Evolutionary conservation across 441 rosid genomes (phyloP).

Genomic region (Daphne laureola): DNA sequence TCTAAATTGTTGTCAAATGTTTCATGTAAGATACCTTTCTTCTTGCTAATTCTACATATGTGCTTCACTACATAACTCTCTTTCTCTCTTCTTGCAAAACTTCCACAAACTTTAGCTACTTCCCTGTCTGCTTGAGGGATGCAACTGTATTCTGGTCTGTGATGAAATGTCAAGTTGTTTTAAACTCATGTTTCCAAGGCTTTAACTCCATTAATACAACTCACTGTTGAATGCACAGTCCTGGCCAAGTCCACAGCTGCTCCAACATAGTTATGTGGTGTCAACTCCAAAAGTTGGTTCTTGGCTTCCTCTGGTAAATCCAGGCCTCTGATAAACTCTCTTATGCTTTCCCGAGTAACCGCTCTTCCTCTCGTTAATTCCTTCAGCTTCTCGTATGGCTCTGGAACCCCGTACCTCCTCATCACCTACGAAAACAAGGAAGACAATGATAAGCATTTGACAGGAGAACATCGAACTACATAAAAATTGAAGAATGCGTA

Average conservation of each 20-base stretch:
- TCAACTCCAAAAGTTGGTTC: slow-evolving; percentile 47
- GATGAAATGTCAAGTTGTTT: slow-evolving; percentile 3
- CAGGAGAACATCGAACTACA: neutral
- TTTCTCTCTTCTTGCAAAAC: too few relatives aligned
- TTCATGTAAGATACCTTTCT: too few relatives aligned
- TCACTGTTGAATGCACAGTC: slow-evolving; percentile 36
- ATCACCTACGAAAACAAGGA: slow-evolving; percentile 45
- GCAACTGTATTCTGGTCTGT: too few relatives aligned
- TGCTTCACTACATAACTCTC: too few relatives aligned
- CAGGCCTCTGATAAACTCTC: slow-evolving; percentile 62
- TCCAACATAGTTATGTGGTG: slow-evolving; percentile 78
- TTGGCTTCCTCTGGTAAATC: slow-evolving; percentile 71
- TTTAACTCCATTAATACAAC: slow-evolving; percentile 21
- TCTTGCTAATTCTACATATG: too few relatives aligned
- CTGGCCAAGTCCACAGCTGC: slow-evolving; percentile 63
- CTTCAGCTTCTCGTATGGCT: slow-evolving; percentile 90
- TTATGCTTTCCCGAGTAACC: slow-evolving; percentile 71
- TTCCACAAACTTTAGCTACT: too few relatives aligned
- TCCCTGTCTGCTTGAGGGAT: neutral
- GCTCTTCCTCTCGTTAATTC: slow-evolving; percentile 86
- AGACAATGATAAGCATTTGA: neutral
- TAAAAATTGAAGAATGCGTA: slow-evolving; percentile 21
- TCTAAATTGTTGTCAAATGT: too few relatives aligned
- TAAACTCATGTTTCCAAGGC: slow-evolving; percentile 10
- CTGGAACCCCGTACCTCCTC: slow-evolving; percentile 90